A percentile compares a stretch with the other conserved stretches of the same genome.
These are phyloP conservation scores for Sporodiniella umbellata DNA, from an alignment of 371 early-diverging fungal species.

Conservation along the genomic window DNA sequence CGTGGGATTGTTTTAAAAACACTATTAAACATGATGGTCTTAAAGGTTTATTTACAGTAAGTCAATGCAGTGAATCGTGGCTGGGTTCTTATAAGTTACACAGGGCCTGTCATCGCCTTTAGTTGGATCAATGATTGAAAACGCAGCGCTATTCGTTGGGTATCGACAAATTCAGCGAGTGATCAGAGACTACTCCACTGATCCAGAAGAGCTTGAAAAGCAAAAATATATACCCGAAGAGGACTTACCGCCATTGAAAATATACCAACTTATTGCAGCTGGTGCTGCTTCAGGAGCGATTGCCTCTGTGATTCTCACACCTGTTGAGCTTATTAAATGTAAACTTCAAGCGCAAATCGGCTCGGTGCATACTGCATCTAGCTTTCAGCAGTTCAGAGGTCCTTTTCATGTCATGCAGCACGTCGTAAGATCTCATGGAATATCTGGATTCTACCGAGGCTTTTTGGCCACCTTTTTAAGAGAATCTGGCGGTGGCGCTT, in stretches of 20 bases:
- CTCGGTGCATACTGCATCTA: not conserved
- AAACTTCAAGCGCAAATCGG: constrained; percentile 86
- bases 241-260: constrained; percentile 27
- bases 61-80: too few relatives aligned
- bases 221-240: constrained; percentile 17
- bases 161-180: constrained; percentile 81
- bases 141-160: constrained; percentile 86
- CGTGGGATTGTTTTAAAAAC: constrained; percentile 78
- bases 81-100: too few relatives aligned
- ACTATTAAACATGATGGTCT: constrained; percentile 73
- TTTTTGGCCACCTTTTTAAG: constrained; percentile 85
- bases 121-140: constrained; percentile 92
- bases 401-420: constrained; percentile 73
- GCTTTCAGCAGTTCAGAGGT: constrained; percentile 47
- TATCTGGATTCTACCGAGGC: constrained; percentile 86
- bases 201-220: constrained; percentile 15
- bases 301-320: constrained; percentile 88
- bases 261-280: constrained; percentile 74
- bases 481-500: constrained; percentile 90
- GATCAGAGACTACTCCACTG: constrained; percentile 41
- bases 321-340: constrained; percentile 95
- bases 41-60: constrained; percentile 76
- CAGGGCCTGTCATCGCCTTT: constrained; percentile 91
- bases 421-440: constrained; percentile 68
- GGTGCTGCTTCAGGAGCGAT: constrained; percentile 86